Percentiles rank a stretch among this genome's conserved stretches.
Conservation (phyloP, 2,329 filamentous ascomycete genomes). For the Fusarium sp. region DNA sequence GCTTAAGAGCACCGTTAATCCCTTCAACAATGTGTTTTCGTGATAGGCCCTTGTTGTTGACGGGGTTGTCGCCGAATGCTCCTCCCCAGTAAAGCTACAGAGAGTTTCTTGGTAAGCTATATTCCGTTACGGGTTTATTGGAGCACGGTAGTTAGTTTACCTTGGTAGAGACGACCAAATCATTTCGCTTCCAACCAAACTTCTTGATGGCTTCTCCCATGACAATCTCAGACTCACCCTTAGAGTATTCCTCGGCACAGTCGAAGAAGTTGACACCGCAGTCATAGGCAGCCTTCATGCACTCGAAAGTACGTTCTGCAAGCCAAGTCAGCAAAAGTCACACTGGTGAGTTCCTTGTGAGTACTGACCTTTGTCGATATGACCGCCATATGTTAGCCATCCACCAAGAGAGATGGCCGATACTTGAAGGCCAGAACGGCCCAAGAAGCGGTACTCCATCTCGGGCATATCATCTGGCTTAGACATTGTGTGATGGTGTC, state of each 20-base stretch:
- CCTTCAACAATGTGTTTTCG: slow-evolving; percentile 79
- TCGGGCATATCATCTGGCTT: slow-evolving; percentile 61
- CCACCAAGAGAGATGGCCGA: slow-evolving; percentile 80
- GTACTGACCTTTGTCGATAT: slow-evolving; percentile 71
- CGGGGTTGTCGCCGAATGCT: slow-evolving; percentile 70
- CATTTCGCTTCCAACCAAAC: slow-evolving; percentile 71
- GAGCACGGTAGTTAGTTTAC: slow-evolving; percentile 48
- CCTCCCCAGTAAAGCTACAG: slow-evolving; percentile 73
- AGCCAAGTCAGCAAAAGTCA: slow-evolving; percentile 15
- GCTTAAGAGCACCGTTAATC: slow-evolving; percentile 69
- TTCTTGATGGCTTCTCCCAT: slow-evolving; percentile 73
- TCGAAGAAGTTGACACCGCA: slow-evolving; percentile 74
- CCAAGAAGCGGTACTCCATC: slow-evolving; percentile 80
- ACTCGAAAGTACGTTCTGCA: slow-evolving; percentile 64
- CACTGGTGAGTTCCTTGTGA: not conserved
- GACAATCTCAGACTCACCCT: slow-evolving; percentile 72
- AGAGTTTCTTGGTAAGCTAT: slow-evolving; percentile 3
- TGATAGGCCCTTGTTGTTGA: slow-evolving; percentile 77
- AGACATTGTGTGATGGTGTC: slow-evolving; percentile 49
- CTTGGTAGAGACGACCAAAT: slow-evolving; percentile 73
- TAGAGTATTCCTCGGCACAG: slow-evolving; percentile 69
- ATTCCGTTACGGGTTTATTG: not conserved
- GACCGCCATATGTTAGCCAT: slow-evolving; percentile 81
- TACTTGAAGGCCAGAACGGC: slow-evolving; percentile 78
- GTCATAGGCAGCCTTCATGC: slow-evolving; percentile 73